A percentile compares a stretch with the other conserved stretches of the same genome.
Conservation (phyloP, 345 rosid species). For the Psidium friedrichsthalianum region DNA sequence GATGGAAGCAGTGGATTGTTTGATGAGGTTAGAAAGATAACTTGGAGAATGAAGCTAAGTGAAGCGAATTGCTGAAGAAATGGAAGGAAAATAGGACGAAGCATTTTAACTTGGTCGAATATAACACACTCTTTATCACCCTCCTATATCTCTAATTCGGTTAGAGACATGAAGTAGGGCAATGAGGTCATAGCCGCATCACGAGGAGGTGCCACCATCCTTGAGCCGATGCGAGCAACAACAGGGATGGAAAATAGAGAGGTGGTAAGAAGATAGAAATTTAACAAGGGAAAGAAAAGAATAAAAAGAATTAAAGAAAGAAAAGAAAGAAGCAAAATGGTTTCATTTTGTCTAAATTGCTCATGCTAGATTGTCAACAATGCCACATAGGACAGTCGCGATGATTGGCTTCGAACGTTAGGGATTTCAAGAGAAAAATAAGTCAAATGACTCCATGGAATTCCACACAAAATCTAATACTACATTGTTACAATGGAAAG, state of each 20-base stretch:
- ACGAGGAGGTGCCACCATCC: background rate
- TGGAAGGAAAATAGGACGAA: background rate
- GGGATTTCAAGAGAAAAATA: background rate
- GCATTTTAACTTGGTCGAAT: background rate
- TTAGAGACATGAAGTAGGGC: background rate
- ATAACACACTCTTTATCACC: background rate
- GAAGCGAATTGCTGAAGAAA: background rate
- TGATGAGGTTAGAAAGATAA: background rate
- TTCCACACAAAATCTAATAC: background rate
- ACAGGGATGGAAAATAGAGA: too few relatives aligned
- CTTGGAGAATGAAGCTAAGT: background rate
- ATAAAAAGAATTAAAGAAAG: background rate
- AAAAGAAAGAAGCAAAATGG: background rate
- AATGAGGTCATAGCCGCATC: background rate
- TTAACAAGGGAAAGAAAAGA: background rate
- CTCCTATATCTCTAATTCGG: background rate
- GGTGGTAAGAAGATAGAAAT: too few relatives aligned
- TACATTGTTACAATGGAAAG: background rate
- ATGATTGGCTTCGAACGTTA: too few relatives aligned
- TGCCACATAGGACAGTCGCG: background rate
- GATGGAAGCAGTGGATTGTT: background rate
- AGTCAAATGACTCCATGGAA: background rate
- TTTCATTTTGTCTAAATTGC: background rate
- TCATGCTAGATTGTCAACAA: background rate
- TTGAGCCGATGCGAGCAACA: background rate